Base-by-base conservation (phyloP, 2,329 filamentous ascomycete species). In the Colletotrichum magnum region DNA sequence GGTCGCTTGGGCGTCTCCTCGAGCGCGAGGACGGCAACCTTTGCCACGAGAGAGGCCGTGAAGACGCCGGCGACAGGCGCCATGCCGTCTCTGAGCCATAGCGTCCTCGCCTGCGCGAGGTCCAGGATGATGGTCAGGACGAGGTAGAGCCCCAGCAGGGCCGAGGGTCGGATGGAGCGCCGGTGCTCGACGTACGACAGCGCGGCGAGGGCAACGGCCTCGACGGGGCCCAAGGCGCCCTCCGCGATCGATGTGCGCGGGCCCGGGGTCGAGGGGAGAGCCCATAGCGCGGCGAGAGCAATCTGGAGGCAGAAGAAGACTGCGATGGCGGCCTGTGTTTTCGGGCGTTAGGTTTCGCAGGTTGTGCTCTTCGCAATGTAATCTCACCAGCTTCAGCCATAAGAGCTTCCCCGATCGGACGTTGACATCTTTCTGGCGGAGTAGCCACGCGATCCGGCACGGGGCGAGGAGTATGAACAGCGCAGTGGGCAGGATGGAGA, bases 131-230 rank as follows among this genome's bases (percentile, higher is more conserved):
- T 70, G 0, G 77, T 77, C 13, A 76, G 61, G 51, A 80, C 69
- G 4, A 83, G 73, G 50, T 78, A 83, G 9, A 64, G 15, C 48
- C 71, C 74, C 13, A 82, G 71, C 1, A 83, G 53, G 0, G 75
- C 70, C 0, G 81, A 81, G 1, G 81, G 79, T 18, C 75, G 73
- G 2, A 72, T 70, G 5, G 79, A 76, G 6, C 75, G 76, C 13
- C 72, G 70, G 68, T 84, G 82, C 62, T 84, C 81, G 1, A 70
- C 32, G 53, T 74, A 80, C 0, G 80, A 82, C 3, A 83, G 61
- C 0, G 73, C 47, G 3, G 75, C 64, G 5, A 79, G 71, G n/a
- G 72, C 73, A 4, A 80, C 47, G 2, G 77, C 75, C 1, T 78
- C 77, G 15, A 79, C 26, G 1, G 79, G 61, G 0, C 71, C 71